Evolutionary conservation across 2,329 filamentous ascomycete genomes (phyloP), one percentile per base, ranked within the genome.

Genomic region (Ophiocordyceps camponoti-floridani): DNA sequence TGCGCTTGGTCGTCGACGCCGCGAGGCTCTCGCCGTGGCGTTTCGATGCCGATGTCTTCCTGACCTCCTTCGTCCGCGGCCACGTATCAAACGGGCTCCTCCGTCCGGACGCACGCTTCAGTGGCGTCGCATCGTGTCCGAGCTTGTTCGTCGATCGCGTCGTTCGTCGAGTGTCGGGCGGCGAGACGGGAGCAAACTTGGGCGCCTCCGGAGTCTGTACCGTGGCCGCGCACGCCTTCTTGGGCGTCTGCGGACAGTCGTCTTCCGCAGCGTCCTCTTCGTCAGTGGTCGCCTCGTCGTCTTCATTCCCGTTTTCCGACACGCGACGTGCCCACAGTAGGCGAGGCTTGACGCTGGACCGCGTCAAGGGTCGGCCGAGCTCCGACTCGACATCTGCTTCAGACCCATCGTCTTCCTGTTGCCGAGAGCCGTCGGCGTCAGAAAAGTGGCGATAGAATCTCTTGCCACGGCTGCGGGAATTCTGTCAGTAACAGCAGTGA

Each of bases 381-480:
- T 56, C 51, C 41, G 58, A 52, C 30, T 63, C 59, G 13, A 57
- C 54, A 43, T 64, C 62, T 41, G 59, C 58, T 14, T 53, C 59
- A 2, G 57, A 52, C 12, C 57, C 58, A 9, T 58, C 62, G 40
- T 63, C 53, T 23, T 49, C 52, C 10, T 53, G 47, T 14, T 41
- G 37, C 11, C 23, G 42, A n/a, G 33, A 50, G 18, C 42, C 58
- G 23, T 62, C 62, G 42, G 64, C 58, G 28, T 66, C 63, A 8
- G 65, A 60, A 52, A 81, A 85, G 55, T 79, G 82, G 59, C 79
- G 77, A 64, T 85, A 86, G 46, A 84, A 68, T 57, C 77, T 84
- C 67, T 82, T 85, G 58, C 84, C 84, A 53, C 84, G 84, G 68
- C 82, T 87, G 48, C 19, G 45, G 43, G 42, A 47, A n/a, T 5